Evolutionary conservation across 257 asterid species (phyloP).

Genomic region (Nicotiana otophora): DNA sequence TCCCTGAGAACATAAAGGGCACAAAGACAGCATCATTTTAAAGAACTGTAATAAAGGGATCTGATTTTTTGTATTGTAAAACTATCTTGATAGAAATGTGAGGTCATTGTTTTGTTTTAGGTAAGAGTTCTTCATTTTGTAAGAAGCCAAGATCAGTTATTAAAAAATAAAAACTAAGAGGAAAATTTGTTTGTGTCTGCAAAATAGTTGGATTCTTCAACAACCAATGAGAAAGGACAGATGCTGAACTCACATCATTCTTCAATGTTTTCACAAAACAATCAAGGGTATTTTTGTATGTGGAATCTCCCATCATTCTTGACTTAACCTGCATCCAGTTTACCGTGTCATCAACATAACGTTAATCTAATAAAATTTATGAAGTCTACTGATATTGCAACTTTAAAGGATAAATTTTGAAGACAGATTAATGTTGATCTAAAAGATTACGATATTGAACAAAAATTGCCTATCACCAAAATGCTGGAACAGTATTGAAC

Average conservation of each 20-base stretch:
- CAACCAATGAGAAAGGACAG: not conserved
- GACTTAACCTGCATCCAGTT: conserved; percentile 71
- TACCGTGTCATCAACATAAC: not conserved
- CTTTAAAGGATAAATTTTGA: not conserved
- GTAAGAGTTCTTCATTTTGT: not conserved
- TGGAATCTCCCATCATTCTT: conserved; percentile 96
- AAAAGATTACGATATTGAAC: not conserved
- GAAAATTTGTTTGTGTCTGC: not conserved
- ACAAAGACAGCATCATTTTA: not conserved
- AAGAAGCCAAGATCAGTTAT: not conserved
- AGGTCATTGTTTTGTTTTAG: not conserved
- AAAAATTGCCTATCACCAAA: not conserved
- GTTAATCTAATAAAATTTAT: not conserved
- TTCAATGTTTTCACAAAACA: conserved; percentile 91
- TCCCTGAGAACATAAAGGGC: conserved; percentile 48
- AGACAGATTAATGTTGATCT: not conserved
- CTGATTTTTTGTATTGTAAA: not conserved
- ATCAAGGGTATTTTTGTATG: conserved; percentile 81
- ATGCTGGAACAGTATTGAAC: not conserved
- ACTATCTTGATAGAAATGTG: not conserved
- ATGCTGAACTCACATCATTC: conserved; percentile 66
- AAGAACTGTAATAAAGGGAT: not conserved
- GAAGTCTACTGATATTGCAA: not conserved
- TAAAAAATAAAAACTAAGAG: not conserved
- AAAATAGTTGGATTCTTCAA: not conserved